phyloP scores from a whole-genome alignment of 176 grass and related monocot genomes.

The Chloris gayana region DNA sequence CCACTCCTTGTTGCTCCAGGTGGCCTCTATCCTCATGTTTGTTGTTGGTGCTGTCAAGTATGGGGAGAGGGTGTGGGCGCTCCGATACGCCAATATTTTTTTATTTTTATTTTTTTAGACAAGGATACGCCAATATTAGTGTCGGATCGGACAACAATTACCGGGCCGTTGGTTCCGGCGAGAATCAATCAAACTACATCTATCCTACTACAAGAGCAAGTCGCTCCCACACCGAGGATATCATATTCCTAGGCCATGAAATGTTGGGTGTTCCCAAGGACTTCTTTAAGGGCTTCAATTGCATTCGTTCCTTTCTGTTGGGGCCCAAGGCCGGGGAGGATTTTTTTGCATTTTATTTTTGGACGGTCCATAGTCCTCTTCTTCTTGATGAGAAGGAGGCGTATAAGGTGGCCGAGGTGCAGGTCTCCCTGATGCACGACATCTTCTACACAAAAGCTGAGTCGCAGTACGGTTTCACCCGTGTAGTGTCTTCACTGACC shows the following conservation, averaged over 20 bases:
- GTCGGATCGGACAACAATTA: too few relatives aligned
- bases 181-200: too few relatives aligned
- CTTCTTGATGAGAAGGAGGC: background rate
- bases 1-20: background rate
- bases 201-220: background rate
- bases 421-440: slow-evolving; percentile 33
- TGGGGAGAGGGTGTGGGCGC: background rate
- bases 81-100: background rate
- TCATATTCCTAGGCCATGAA: background rate
- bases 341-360: too few relatives aligned
- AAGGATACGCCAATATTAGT: too few relatives aligned
- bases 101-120: too few relatives aligned
- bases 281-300: background rate
- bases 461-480: background rate
- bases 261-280: slow-evolving; percentile 1
- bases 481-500: background rate
- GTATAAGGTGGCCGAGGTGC: slow-evolving; percentile 26
- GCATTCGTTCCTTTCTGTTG: too few relatives aligned
- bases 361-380: too few relatives aligned
- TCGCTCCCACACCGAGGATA: background rate
- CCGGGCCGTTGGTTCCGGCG: too few relatives aligned
- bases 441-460: slow-evolving; percentile 21
- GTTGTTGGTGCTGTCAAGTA: background rate
- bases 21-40: slow-evolving; percentile 2
- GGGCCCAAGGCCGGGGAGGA: too few relatives aligned